Conservation (phyloP, 768 basidiomycete genomes). For the Boletus rubropictus region DNA sequence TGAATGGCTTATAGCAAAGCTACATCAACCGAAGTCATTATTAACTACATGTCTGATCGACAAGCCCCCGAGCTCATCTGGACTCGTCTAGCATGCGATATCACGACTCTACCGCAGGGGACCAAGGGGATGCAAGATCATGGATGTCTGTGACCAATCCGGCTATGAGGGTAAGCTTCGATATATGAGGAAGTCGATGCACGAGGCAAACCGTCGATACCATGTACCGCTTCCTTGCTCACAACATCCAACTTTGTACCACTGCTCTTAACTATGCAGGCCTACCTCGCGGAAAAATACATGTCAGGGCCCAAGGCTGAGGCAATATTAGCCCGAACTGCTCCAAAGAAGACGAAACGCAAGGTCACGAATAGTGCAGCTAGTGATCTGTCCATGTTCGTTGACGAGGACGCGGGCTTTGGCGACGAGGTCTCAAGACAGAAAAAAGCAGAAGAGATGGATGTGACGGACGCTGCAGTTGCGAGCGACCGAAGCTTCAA, state of each 20-base stretch:
- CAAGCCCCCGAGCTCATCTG: neutral
- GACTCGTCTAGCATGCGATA: too few species aligned
- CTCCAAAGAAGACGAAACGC: constrained; percentile 60
- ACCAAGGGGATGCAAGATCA: too few species aligned
- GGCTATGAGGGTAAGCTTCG: too few species aligned
- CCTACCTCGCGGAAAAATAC: constrained; percentile 87
- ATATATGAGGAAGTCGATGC: too few species aligned
- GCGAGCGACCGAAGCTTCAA: constrained; percentile 77
- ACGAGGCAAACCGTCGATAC: too few species aligned
- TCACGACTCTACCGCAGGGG: too few species aligned
- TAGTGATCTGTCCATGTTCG: constrained; percentile 33
- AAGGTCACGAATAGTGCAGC: constrained; percentile 37
- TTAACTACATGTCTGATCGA: too few species aligned
- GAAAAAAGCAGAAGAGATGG: constrained; percentile 49
- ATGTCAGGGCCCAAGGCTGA: constrained; percentile 97
- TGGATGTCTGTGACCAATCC: too few species aligned
- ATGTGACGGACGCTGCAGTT: constrained; percentile 59
- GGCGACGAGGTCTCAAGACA: constrained; percentile 41
- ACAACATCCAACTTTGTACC: too few species aligned
- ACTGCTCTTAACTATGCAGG: constrained; percentile 44
- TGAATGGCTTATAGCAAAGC: too few species aligned
- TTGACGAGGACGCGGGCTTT: constrained; percentile 74
- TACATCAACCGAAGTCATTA: too few species aligned
- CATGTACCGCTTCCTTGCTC: too few species aligned
- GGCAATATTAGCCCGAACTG: constrained; percentile 73